phyloP scores from a whole-genome alignment of 169 alveolate species.

The Plasmodium sp. region DNA sequence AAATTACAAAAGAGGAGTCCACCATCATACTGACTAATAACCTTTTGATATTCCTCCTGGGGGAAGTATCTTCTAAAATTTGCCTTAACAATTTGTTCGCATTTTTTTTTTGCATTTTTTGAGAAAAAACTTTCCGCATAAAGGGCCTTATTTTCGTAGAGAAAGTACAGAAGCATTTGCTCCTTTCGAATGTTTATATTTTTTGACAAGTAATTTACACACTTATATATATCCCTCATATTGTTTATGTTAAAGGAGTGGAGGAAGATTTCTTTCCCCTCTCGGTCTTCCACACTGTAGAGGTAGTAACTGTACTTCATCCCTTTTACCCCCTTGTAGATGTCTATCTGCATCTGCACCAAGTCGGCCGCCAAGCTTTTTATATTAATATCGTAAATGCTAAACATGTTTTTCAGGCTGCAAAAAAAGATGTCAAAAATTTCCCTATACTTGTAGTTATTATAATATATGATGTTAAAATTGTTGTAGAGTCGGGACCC shows the following conservation, averaged over 20 bases:
- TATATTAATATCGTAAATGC: constrained; percentile 49
- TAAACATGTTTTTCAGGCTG: constrained; percentile 21
- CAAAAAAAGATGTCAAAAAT: constrained; percentile 33
- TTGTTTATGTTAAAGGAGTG: constrained; percentile 35
- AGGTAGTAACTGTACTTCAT: constrained; percentile 12
- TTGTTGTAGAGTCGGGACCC: constrained; percentile 42
- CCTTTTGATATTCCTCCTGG: constrained; percentile 12
- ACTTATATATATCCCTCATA: constrained; percentile 48
- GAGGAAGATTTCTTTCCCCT: constrained; percentile 21
- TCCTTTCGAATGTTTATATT: constrained; percentile 59
- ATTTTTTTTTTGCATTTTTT: constrained; percentile 33
- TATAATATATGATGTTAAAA: constrained; percentile 57
- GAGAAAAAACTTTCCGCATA: constrained; percentile 62
- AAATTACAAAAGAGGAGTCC: constrained; percentile 49
- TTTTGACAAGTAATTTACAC: constrained; percentile 43
- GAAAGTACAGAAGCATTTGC: constrained; percentile 54
- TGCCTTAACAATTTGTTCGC: constrained; percentile 18
- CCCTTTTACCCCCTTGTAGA: constrained; percentile 26
- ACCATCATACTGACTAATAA: constrained; percentile 2
- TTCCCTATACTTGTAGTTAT: constrained; percentile 63
- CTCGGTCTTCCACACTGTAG: neutral
- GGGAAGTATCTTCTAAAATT: constrained; percentile 42
- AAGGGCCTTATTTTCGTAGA: constrained; percentile 63
- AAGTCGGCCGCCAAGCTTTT: constrained; percentile 27
- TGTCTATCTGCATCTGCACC: constrained; percentile 45